A percentile compares a stretch with the other conserved stretches of the same genome.
These are phyloP conservation scores for Gossypium lobatum DNA, from an alignment of 441 rosid species.

Conservation along the genomic window DNA sequence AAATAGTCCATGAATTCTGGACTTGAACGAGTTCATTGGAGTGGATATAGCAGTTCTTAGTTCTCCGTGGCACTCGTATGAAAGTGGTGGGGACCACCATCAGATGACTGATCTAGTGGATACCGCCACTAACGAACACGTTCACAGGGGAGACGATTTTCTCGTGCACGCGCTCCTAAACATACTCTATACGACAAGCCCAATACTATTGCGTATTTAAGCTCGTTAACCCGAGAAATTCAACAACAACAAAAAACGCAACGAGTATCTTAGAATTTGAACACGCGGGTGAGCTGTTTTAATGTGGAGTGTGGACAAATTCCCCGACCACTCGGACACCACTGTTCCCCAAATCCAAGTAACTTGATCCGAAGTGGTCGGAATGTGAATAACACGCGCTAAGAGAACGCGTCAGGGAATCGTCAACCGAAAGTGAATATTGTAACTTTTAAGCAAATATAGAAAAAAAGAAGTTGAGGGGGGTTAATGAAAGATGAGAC, in stretches of 20 bases:
- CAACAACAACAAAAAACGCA: not conserved
- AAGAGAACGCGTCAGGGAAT: not conserved
- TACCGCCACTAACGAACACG: not conserved
- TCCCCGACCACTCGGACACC: constrained; percentile 9
- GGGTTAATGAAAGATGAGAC: not conserved
- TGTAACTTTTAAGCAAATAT: not conserved
- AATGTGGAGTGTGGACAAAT: constrained; percentile 2
- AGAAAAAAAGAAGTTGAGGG: no score
- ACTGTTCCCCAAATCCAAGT: not conserved
- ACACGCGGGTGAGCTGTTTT: constrained; percentile 27
- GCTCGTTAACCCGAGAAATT: not conserved
- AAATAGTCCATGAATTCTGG: not conserved
- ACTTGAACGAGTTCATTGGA: not conserved
- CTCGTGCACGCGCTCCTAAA: not conserved
- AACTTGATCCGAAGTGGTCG: constrained; percentile 22
- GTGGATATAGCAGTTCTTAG: not conserved
- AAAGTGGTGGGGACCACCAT: constrained; percentile 19
- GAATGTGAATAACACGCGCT: constrained; percentile 11
- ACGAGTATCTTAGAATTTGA: constrained; percentile 7
- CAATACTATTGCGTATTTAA: not conserved
- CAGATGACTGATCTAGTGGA: constrained; percentile 3
- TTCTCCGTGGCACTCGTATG: not conserved
- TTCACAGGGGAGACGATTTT: not conserved
- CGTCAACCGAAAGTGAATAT: not conserved
- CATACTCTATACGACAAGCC: not conserved